Conservation (phyloP, 805 yeast species). For the Spathaspora boniae region DNA sequence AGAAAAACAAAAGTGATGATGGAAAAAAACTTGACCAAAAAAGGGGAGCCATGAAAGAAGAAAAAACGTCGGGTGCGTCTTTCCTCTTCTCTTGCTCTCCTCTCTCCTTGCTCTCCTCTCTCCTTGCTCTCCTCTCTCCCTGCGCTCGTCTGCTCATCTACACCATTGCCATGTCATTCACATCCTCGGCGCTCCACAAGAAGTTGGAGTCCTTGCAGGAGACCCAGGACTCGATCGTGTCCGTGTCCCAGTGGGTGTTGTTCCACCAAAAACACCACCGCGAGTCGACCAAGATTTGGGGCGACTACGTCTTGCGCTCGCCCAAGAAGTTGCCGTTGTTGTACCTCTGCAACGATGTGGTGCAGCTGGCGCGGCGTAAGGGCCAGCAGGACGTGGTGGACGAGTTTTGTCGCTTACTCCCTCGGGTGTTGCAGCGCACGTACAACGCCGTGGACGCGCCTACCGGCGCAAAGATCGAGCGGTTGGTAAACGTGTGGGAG, state of each 20-base stretch:
- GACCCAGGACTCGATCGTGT: constrained; percentile 44
- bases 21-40: too few species aligned
- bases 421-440: constrained; percentile 33
- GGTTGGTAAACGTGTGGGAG: constrained; percentile 57
- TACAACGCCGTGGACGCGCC: constrained; percentile 26
- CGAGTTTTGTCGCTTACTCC: constrained; percentile 53
- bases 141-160: too few species aligned
- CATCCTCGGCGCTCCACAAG: constrained; percentile 29
- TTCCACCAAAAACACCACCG: constrained; percentile 40
- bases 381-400: constrained; percentile 54
- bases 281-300: constrained; percentile 36
- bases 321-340: constrained; percentile 53
- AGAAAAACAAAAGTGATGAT: too few species aligned
- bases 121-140: too few species aligned
- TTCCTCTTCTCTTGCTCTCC: too few species aligned
- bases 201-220: constrained; percentile 39
- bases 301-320: constrained; percentile 22
- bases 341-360: constrained; percentile 76
- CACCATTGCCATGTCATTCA: constrained; percentile 35
- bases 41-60: too few species aligned
- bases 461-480: constrained; percentile 45
- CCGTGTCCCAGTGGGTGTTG: constrained; percentile 45
- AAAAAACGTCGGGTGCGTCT: too few species aligned
- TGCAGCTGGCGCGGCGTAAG: constrained; percentile 71
- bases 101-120: too few species aligned